These are phyloP conservation scores for Phaeosphaeria sp. DNA, from an alignment of 2,329 filamentous ascomycete species.

Conservation along the genomic window DNA sequence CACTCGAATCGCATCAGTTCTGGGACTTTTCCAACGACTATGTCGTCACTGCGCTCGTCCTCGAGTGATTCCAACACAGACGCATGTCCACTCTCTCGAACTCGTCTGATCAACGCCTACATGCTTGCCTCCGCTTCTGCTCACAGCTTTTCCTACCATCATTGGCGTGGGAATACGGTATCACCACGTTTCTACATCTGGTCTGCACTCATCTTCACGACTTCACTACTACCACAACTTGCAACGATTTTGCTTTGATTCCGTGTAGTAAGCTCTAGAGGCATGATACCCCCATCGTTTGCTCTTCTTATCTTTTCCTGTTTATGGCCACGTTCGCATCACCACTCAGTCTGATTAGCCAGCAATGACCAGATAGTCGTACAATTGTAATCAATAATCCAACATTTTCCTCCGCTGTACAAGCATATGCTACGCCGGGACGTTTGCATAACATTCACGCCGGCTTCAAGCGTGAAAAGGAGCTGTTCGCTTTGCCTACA, in stretches of 20 bases:
- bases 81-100: not conserved
- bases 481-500: too few species aligned
- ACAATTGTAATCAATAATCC: not conserved
- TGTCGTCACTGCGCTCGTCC: constrained; percentile 17
- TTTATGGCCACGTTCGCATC: not conserved
- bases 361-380: not conserved
- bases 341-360: not conserved
- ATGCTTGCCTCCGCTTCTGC: not conserved
- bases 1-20: constrained; percentile 69
- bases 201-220: not conserved
- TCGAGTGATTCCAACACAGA: not conserved
- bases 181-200: not conserved
- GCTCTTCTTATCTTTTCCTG: not conserved
- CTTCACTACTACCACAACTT: not conserved
- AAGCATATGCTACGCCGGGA: not conserved
- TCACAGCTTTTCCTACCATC: not conserved
- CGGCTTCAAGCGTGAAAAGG: not conserved
- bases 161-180: not conserved
- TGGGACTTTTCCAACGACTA: constrained; percentile 66
- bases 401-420: not conserved
- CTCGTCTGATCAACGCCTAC: not conserved
- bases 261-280: not conserved
- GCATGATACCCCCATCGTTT: not conserved
- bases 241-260: not conserved
- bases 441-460: not conserved